Conservation (phyloP, 805 yeast genomes). For the Sugiyamaella qingdaonensis region DNA sequence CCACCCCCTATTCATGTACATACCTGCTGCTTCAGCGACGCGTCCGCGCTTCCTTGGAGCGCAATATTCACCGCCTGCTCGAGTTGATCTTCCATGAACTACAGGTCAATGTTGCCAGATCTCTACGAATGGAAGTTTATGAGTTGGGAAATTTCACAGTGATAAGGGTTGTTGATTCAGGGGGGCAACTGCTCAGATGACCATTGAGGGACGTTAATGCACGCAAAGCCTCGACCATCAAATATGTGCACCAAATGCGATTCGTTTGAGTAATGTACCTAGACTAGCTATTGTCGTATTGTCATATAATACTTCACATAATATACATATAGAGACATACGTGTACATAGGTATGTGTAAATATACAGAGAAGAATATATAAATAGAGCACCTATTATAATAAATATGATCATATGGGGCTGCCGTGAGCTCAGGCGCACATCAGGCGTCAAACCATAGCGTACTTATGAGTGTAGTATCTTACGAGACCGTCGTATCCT, state of each 20-base stretch:
- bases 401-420: too few species aligned
- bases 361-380: too few species aligned
- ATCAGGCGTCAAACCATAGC: slow-evolving; percentile 8
- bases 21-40: slow-evolving; percentile 55
- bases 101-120: not conserved
- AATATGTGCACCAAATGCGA: too few species aligned
- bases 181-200: not conserved
- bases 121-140: not conserved
- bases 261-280: too few species aligned
- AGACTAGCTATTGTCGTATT: too few species aligned
- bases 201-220: too few species aligned
- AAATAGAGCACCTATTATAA: too few species aligned
- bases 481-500: slow-evolving; percentile 28
- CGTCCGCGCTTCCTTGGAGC: slow-evolving; percentile 62
- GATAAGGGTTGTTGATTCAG: slow-evolving; percentile 4
- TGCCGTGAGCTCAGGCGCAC: too few species aligned
- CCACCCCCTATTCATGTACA: slow-evolving; percentile 5
- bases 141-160: not conserved
- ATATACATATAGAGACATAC: too few species aligned
- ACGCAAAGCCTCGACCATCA: too few species aligned
- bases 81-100: slow-evolving; percentile 52
- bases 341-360: too few species aligned
- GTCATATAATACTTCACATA: too few species aligned
- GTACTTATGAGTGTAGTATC: slow-evolving; percentile 28
- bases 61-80: slow-evolving; percentile 87